Evolutionary conservation across 2,329 filamentous ascomycete species (phyloP).

Genomic region (Talaromyces sp.): DNA sequence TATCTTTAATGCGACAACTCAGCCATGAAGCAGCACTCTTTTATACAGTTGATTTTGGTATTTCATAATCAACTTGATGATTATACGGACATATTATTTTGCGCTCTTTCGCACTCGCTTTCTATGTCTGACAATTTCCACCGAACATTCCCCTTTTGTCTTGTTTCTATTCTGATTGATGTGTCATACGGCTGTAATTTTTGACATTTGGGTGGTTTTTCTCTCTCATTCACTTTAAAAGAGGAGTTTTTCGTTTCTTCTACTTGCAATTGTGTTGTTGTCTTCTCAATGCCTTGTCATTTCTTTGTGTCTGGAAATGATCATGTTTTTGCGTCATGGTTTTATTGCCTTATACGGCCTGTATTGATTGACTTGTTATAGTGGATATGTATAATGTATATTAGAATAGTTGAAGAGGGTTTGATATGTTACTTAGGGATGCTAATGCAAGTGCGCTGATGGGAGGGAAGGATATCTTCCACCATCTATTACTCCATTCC

Average conservation of each 20-base stretch:
- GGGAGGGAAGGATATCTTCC: background rate
- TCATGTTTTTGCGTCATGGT: background rate
- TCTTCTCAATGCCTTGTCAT: background rate
- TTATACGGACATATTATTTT: conserved; percentile 9
- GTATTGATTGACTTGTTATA: background rate
- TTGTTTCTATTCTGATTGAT: background rate
- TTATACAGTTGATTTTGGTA: conserved; percentile 5
- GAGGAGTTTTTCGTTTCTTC: background rate
- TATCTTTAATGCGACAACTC: conserved; percentile 5
- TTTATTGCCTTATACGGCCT: background rate
- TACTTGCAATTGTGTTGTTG: background rate
- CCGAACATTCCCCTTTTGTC: conserved; percentile 1
- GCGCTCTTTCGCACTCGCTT: background rate
- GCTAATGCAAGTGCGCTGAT: conserved; percentile 4
- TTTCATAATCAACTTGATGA: background rate
- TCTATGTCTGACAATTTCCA: background rate
- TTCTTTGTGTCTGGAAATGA: background rate
- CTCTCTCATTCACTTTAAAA: background rate
- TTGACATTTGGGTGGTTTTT: background rate
- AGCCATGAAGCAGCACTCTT: conserved; percentile 13
- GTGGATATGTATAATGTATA: conserved; percentile 16
- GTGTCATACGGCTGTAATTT: conserved; percentile 4
- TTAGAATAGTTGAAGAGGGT: background rate
- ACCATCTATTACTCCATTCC: background rate
- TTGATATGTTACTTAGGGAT: background rate